A percentile compares a stretch with the other conserved stretches of the same genome.
Conservation (phyloP, 148 eudicot species). For the Chenopodium suecicum region DNA sequence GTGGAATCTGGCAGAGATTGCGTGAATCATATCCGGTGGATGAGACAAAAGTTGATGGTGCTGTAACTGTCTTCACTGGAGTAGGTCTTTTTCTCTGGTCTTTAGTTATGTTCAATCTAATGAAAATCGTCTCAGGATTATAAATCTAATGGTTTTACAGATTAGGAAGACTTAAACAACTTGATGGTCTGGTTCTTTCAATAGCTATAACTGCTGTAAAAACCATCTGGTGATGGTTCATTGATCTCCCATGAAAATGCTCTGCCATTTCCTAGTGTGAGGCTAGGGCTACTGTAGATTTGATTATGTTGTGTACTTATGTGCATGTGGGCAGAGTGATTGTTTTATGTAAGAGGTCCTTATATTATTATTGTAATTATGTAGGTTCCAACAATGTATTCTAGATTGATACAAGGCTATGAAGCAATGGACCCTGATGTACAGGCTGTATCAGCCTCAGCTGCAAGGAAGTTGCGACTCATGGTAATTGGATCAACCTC, state of each 20-base stretch:
- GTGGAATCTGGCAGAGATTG: constrained; percentile 99
- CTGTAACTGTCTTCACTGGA: constrained; percentile 90
- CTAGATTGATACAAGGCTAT: constrained; percentile 94
- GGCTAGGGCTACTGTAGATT: constrained; percentile 1
- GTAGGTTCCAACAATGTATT: constrained; percentile 98
- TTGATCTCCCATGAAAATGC: not conserved
- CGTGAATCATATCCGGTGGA: constrained; percentile 86
- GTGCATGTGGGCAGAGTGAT: constrained; percentile 6
- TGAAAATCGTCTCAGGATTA: not conserved
- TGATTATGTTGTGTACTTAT: not conserved
- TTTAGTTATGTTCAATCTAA: not conserved
- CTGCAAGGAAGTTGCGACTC: constrained; percentile 86
- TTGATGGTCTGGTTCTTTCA: not conserved
- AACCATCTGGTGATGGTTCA: not conserved
- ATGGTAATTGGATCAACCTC: constrained; percentile 59
- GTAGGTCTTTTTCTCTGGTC: constrained; percentile 43
- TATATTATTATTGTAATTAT: not conserved
- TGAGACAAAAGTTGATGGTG: constrained; percentile 52
- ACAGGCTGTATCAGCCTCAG: constrained; percentile 61
- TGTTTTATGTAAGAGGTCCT: not conserved
- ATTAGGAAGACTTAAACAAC: not conserved
- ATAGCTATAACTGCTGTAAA: not conserved
- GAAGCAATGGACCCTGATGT: constrained; percentile 86
- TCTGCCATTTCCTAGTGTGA: not conserved
- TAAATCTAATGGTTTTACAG: not conserved